Base-by-base conservation (phyloP, 164 flowering plant genomes). In the Dillenia turbinata region DNA sequence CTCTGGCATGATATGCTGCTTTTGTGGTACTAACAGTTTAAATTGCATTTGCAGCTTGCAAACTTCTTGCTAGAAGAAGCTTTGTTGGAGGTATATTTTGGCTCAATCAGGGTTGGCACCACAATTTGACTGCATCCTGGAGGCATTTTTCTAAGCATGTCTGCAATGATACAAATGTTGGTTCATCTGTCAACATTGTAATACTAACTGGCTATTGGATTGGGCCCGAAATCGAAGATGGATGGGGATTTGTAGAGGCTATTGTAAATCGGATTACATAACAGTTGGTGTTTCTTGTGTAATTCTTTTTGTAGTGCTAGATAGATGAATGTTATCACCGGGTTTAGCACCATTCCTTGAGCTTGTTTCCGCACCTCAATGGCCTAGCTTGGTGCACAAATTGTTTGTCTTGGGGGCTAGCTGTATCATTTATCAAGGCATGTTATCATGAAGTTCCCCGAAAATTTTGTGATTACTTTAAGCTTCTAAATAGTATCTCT, bases 201-300 rank as follows among this genome's bases (percentile, higher is more conserved):
- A 75, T 89, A 52, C 60, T 33, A 33, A 33, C 74, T 61, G 97
- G 97, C 64, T 92, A 79, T 67, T 92, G 97, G 97, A 80, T 87
- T 15, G 94, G 96, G 67, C 97, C 96, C 51, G 94, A 89, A 72
- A 16, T 63, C 54, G 96, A 92, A 71, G 97, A 89, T 77, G 96
- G 96, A 43, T 92, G 94, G 86, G 96, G 96, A 54, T 85, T 75
- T 77, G 71, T 85, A 54, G 86, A 85, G 71, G 97, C 92, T 54
- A 68, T 73, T 57, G 68, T 91, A 19, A 67, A 75, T 65, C 77
- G 22, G 63, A 77, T 69, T 62, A n/a, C 54, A 66, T 81, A 60
- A 71, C 63, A 19, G 12, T 16, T 66, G 22, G 48, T 15, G 47
- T 44, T 22, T 54, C 33, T 55, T 56, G 49, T 33, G 40, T 33